A percentile compares a stretch with the other conserved stretches of the same genome.
phyloP scores from a whole-genome alignment of 176 grass and related monocot species.

The Ananas comosus region DNA sequence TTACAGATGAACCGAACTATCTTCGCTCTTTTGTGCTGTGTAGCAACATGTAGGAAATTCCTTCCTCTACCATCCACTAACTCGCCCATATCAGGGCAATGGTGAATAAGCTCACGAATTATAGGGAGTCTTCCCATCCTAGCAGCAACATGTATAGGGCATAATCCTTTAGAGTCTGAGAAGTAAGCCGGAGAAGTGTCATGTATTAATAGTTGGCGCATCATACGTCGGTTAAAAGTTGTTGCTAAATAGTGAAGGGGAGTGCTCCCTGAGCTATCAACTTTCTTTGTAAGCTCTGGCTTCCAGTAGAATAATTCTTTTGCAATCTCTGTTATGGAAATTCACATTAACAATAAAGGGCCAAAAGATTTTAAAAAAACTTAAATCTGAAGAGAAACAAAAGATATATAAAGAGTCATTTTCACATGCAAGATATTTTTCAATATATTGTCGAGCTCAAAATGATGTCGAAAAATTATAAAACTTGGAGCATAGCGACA shows the following conservation, averaged over 20 bases:
- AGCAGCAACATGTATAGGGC: constrained; percentile 14
- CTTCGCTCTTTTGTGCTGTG: not conserved
- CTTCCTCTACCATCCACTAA: not conserved
- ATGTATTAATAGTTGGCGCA: not conserved
- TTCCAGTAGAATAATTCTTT: not conserved
- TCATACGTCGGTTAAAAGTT: not conserved
- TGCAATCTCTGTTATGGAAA: constrained; percentile 5
- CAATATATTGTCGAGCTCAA: no score
- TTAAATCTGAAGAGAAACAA: not conserved
- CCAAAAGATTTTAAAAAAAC: not conserved
- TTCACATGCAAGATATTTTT: not conserved
- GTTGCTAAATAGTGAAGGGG: constrained; percentile 13
- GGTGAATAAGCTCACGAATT: not conserved
- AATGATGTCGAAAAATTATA: no score
- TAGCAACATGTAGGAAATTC: constrained; percentile 10
- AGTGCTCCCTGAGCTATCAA: constrained; percentile 1
- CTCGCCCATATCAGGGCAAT: not conserved
- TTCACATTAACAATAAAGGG: not conserved
- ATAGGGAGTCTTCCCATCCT: not conserved
- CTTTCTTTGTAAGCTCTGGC: not conserved
- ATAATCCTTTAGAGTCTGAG: constrained; percentile 6
- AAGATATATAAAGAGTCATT: not conserved
- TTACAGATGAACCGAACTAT: not conserved
- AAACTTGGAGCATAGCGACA: no score
- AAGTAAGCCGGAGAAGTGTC: constrained; percentile 11